Base-by-base conservation (phyloP, 139 green algal genomes). In the Closterium sp. region DNA sequence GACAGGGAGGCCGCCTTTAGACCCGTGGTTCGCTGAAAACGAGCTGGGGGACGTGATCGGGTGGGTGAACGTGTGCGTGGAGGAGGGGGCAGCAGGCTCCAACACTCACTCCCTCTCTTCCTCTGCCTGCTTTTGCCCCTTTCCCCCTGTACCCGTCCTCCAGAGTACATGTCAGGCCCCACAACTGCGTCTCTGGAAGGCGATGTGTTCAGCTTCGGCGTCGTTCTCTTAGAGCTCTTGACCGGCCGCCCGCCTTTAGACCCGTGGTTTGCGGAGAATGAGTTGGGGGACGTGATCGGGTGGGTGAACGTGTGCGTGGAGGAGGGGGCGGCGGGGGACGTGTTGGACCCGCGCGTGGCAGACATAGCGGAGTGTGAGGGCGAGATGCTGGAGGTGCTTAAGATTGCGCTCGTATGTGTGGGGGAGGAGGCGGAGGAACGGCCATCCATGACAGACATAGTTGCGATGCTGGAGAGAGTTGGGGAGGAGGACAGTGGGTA, bases 361-460 rank as follows among this genome's bases (percentile, higher is more conserved):
- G 85, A 87, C 5, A 30, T 87, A 31, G 28, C 28, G 9, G 85
- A 87, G 85, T 87, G 84, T 2, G 84, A 29, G 84, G 84, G 28
- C 22, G 84, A 87, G 84, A 87, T 87, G 84, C 84, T 87, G 84
- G n/a, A 87, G 84, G 28, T 29, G 84, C 27, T 87, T 3, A 87
- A 87, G 84, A 30, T 87, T 29, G 84, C 84, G n/a, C 27, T 87
- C 0, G n/a, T 87, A 21, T 87, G 84, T 22, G 84, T 87, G 84
- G 84, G n/a, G 84, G 84, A 87, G 84, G 84, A 87, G n/a, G 84
- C 84, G 84, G 84, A 87, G n/a, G 84, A 87, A 21, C 84, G 84
- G 9, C 84, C 84, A 1, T 29, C 21, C n/a, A 87, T 87, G 50
- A 10, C 4, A 5, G 50, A 70, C 21, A 70, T 70, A 70, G 50